Percentiles rank a stretch among this genome's conserved stretches.
Conservation (phyloP, 352 stramenopile genomes). For the Peronospora belbahrii region DNA sequence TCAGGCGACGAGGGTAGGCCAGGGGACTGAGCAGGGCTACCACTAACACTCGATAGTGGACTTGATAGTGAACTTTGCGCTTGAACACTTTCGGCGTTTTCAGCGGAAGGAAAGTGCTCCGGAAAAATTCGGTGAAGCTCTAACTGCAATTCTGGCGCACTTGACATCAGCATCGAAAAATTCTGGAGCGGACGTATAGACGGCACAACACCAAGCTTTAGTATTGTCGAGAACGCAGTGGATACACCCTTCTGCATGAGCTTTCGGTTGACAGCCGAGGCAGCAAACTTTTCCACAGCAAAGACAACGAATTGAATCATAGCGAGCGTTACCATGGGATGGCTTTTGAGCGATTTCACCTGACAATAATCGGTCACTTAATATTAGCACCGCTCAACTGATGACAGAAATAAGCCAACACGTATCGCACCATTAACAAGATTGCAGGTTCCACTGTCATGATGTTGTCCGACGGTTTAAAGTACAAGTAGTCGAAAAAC, state of each 20-base stretch:
- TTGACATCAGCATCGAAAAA: constrained; percentile 66
- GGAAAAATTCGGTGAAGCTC: constrained; percentile 78
- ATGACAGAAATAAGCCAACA: neutral
- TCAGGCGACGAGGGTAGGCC: constrained; percentile 28
- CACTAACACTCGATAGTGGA: constrained; percentile 24
- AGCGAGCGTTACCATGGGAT: constrained; percentile 69
- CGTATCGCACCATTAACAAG: constrained; percentile 59
- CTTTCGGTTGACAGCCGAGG: constrained; percentile 58
- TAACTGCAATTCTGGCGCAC: constrained; percentile 54
- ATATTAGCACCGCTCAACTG: neutral
- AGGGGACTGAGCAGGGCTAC: constrained; percentile 40
- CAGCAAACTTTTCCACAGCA: constrained; percentile 79
- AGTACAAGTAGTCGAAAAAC: constrained; percentile 87
- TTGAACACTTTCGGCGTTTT: constrained; percentile 32
- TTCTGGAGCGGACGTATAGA: constrained; percentile 65
- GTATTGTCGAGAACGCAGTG: constrained; percentile 58
- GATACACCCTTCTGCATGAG: constrained; percentile 82
- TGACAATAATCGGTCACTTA: constrained; percentile 13
- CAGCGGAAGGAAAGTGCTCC: constrained; percentile 66
- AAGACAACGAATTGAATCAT: constrained; percentile 86
- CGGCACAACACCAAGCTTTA: constrained; percentile 68
- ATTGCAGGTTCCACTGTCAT: constrained; percentile 80
- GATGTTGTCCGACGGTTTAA: constrained; percentile 71
- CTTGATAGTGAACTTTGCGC: constrained; percentile 15
- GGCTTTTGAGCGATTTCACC: constrained; percentile 83